Conservation (phyloP, 192 early-diverging fungal species). For the Funneliformis geosporum region DNA sequence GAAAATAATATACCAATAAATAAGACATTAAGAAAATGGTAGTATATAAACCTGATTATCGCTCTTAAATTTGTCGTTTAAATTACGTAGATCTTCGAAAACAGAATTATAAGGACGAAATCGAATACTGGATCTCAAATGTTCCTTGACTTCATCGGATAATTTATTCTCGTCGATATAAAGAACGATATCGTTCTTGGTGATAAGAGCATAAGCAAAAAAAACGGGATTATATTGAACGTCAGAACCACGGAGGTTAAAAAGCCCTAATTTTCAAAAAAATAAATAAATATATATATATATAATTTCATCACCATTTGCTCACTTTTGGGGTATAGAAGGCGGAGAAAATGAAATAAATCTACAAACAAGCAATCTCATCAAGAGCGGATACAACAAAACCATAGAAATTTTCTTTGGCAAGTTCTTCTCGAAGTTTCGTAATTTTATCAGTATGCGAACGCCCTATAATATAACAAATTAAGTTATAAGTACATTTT, state of each 20-base stretch:
- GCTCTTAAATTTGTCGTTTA: conserved; percentile 40
- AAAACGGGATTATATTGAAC: conserved; percentile 97
- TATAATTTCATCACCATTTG: neutral
- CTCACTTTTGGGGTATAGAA: no score
- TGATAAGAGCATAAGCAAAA: conserved; percentile 88
- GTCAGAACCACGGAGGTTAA: conserved; percentile 95
- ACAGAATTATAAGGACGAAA: conserved; percentile 75
- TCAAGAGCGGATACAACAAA: conserved; percentile 88
- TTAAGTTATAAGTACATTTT: neutral
- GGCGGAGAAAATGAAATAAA: neutral
- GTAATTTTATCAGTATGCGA: conserved; percentile 68
- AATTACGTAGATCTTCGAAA: conserved; percentile 68
- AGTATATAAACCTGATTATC: conserved; percentile 42
- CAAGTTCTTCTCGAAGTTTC: conserved; percentile 66
- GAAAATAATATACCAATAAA: neutral
- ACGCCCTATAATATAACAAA: conserved; percentile 40
- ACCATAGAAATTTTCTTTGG: conserved; percentile 66
- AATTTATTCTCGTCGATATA: conserved; percentile 81
- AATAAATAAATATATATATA: neutral
- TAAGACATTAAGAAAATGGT: conserved; percentile 14
- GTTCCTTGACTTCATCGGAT: conserved; percentile 56
- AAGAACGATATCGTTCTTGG: conserved; percentile 63
- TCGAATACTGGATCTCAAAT: conserved; percentile 60
- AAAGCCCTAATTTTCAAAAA: conserved; percentile 56
- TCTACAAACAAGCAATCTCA: conserved; percentile 80